Percentiles rank a stretch among this genome's conserved stretches.
Evolutionary conservation across 1,139 yeast genomes (phyloP).

Genomic region (Starmera stellimalicola): DNA sequence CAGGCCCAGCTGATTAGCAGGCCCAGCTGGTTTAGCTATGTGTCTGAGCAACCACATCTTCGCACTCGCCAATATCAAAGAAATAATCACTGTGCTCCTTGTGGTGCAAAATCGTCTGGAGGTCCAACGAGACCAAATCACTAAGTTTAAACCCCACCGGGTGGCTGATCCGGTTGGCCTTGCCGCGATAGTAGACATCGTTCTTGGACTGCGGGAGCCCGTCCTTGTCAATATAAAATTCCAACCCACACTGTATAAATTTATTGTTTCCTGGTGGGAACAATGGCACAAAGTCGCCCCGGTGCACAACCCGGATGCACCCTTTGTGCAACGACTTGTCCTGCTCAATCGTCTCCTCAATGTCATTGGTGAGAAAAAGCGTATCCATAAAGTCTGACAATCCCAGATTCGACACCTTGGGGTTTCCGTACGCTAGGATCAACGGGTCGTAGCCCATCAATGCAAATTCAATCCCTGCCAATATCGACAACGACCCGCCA

Average conservation of each 20-base stretch:
- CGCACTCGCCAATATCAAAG: constrained; percentile 9
- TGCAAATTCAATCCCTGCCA: constrained; percentile 52
- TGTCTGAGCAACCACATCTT: constrained; percentile 2
- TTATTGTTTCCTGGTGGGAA: constrained; percentile 42
- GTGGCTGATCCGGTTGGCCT: constrained; percentile 8
- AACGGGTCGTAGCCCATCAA: constrained; percentile 42
- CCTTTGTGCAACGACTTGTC: constrained; percentile 24
- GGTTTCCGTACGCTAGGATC: constrained; percentile 53
- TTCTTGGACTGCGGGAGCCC: constrained; percentile 37
- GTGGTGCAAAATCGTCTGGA: constrained; percentile 9
- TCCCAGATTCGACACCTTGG: constrained; percentile 47
- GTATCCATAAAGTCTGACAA: constrained; percentile 43
- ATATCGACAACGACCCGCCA: constrained; percentile 60
- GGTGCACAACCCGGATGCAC: constrained; percentile 44
- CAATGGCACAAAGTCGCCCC: constrained; percentile 46
- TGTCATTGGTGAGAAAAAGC: constrained; percentile 30
- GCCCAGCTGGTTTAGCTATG: background rate
- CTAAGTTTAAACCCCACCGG: constrained; percentile 7
- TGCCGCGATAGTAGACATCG: constrained; percentile 26
- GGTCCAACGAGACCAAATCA: constrained; percentile 11
- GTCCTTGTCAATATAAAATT: constrained; percentile 35
- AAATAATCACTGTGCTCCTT: constrained; percentile 14
- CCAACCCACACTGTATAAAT: constrained; percentile 40
- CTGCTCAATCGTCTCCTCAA: constrained; percentile 10
- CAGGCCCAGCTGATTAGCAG: too few species aligned